Evolutionary conservation across 257 asterid genomes (phyloP), one percentile per base, ranked within the genome.

Genomic region (Mitragyna speciosa): DNA sequence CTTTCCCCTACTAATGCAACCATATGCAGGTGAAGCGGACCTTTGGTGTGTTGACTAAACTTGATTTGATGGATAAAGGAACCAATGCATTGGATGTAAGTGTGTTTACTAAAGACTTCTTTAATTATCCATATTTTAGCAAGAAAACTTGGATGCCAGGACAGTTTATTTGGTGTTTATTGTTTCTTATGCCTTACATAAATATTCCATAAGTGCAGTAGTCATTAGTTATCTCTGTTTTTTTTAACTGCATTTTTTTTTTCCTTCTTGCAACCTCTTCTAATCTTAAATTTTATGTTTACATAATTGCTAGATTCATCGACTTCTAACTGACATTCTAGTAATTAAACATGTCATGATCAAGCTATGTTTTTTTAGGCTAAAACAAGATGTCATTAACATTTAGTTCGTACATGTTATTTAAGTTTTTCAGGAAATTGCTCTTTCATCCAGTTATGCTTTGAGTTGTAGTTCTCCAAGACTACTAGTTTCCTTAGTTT

Each of bases 11-110:
- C 49, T 73, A 15, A 51, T 54, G 65, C 49, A 48, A 41, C 78
- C n/a, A 12, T 66, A n/a, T 76, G 72, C 81, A 85, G 88, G 90
- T 76, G 87, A 87, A 59, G n/a, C 87, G 90, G 39, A 87, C 90
- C 43, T 66, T 85, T 85, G 88, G 87, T 6, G 88, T 87, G 75
- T 74, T 87, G 82, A 87, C 90, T 54, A 87, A 87, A 79, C 78
- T 87, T 76, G 90, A 87, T 70, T 77, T 87, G 84, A 87, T 87
- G 90, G 90, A 87, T 71, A 85, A 72, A 78, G 90, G 90, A 78
- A 87, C 90, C 31, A 85, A 87, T 81, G 90, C 90, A 36, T 73
- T 87, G 80, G 88, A 87, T 68, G 90, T 87, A 79, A 80, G 86
- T 56, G n/a, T 48, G n/a, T 36, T 24, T 39, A 51, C 59, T 67